Conservation (phyloP, 2,329 filamentous ascomycete species). For the Clonostachys rosea region DNA sequence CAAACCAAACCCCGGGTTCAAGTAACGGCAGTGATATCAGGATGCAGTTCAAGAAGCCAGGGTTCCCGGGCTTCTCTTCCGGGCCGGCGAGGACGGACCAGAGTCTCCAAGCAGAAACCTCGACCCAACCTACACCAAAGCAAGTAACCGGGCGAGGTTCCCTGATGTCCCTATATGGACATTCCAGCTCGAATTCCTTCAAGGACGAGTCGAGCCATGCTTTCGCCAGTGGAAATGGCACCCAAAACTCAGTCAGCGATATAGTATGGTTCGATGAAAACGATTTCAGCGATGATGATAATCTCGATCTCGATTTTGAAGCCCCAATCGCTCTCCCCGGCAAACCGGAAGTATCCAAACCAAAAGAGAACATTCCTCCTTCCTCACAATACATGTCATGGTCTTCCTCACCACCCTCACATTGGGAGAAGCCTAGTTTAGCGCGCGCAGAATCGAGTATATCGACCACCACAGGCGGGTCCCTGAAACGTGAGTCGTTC, state of each 20-base stretch:
- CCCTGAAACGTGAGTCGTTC: constrained; percentile 37
- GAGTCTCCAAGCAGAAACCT: constrained; percentile 19
- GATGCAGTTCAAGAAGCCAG: constrained; percentile 42
- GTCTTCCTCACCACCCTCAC: constrained; percentile 62
- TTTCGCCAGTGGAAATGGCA: constrained; percentile 22
- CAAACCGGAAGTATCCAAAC: constrained; percentile 7
- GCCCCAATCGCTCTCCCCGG: constrained; percentile 45
- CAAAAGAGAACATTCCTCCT: constrained; percentile 16
- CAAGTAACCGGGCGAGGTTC: constrained; percentile 10
- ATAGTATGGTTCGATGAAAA: constrained; percentile 66
- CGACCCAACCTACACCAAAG: constrained; percentile 8
- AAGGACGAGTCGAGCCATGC: constrained; percentile 15
- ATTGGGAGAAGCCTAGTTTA: constrained; percentile 30
- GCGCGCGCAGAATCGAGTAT: constrained; percentile 6
- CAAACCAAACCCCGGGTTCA: constrained; percentile 14
- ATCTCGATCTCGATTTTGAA: constrained; percentile 67
- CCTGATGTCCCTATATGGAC: constrained; percentile 35
- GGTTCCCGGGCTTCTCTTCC: constrained; percentile 24
- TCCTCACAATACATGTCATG: constrained; percentile 51
- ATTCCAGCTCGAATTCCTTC: constrained; percentile 39
- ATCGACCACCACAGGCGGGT: constrained; percentile 10
- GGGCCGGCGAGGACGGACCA: constrained; percentile 31
- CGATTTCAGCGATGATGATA: constrained; percentile 81
- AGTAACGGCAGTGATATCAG: constrained; percentile 33
- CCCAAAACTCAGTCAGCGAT: constrained; percentile 13